Conservation (phyloP, 352 stramenopile genomes). For the Pythium rishiriense region DNA sequence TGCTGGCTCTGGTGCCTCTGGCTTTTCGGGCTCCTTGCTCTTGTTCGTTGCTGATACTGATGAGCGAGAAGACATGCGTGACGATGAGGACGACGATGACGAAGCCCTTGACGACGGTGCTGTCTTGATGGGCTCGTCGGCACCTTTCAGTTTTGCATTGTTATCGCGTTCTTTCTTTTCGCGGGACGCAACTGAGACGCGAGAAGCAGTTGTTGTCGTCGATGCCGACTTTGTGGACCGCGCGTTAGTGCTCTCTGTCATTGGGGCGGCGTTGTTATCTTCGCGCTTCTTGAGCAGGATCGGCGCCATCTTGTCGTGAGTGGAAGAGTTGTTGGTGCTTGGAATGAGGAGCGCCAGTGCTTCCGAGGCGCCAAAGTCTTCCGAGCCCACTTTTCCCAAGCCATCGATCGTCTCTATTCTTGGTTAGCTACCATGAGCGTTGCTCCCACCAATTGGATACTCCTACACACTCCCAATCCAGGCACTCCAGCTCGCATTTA, state of each 20-base stretch:
- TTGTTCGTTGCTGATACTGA: not conserved
- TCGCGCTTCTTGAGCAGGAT: slow-evolving; percentile 32
- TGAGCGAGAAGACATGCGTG: slow-evolving; percentile 1
- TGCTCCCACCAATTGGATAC: not conserved
- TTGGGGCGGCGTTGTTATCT: slow-evolving; percentile 19
- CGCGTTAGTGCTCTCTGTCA: not conserved
- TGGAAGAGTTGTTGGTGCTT: not conserved
- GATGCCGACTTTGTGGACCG: not conserved
- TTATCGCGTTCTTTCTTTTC: slow-evolving; percentile 18
- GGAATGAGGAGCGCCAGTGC: no score
- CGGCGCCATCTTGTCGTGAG: slow-evolving; percentile 21
- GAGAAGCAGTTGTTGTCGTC: not conserved
- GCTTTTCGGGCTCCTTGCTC: slow-evolving; percentile 22
- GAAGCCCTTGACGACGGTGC: slow-evolving; percentile 18
- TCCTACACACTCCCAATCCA: not conserved
- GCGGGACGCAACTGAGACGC: not conserved
- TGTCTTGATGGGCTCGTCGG: slow-evolving; percentile 10
- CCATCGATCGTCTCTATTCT: not conserved
- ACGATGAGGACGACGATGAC: slow-evolving; percentile 15
- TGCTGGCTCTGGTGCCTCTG: slow-evolving; percentile 17
- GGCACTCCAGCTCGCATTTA: not conserved
- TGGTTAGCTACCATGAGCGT: not conserved
- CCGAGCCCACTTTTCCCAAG: no score
- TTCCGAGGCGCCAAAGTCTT: no score
- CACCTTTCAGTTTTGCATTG: slow-evolving; percentile 20